Evolutionary conservation across 495 filamentous ascomycete species (phyloP).

Genomic region (Staphylotrichum longicolle): DNA sequence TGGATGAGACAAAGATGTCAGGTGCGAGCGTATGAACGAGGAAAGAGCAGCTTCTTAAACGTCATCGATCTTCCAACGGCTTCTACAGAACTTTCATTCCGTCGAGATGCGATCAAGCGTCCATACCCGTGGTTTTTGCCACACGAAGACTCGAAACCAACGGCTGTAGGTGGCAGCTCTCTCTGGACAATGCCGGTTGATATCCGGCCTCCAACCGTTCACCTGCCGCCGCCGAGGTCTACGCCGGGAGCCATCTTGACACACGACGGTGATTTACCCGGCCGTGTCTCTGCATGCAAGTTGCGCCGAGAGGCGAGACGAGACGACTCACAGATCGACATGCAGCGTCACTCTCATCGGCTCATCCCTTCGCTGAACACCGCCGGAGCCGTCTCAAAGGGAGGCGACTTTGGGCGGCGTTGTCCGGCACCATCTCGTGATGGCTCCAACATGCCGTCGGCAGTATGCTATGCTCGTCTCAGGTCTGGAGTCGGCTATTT

Average conservation of each 20-base stretch:
- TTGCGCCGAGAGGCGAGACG: slow-evolving; percentile 25
- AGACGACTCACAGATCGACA: slow-evolving; percentile 28
- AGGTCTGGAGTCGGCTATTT: slow-evolving; percentile 12
- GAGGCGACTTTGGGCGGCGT: slow-evolving; percentile 24
- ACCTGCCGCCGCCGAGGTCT: slow-evolving; percentile 24
- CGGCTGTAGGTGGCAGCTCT: slow-evolving; percentile 16
- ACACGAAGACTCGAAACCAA: slow-evolving; percentile 19
- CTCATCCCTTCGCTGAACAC: slow-evolving; percentile 16
- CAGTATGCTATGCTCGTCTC: slow-evolving; percentile 20
- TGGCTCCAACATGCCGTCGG: slow-evolving; percentile 14
- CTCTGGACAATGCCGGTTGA: slow-evolving; percentile 23
- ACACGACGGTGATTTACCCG: slow-evolving; percentile 42
- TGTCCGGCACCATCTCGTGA: slow-evolving; percentile 23
- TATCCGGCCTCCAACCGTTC: slow-evolving; percentile 20
- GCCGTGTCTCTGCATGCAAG: slow-evolving; percentile 29
- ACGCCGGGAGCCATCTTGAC: slow-evolving; percentile 34
- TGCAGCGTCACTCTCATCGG: slow-evolving; percentile 13
- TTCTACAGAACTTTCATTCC: background rate
- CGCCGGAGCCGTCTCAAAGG: slow-evolving; percentile 7
- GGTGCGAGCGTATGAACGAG: background rate
- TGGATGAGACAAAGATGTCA: background rate
- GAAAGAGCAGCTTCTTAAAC: background rate
- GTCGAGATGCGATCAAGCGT: background rate
- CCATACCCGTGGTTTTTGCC: slow-evolving; percentile 4
- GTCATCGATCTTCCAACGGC: background rate